A percentile compares a stretch with the other conserved stretches of the same genome.
phyloP scores from a whole-genome alignment of 129 eudicot genomes.

The Cynara cardunculus region DNA sequence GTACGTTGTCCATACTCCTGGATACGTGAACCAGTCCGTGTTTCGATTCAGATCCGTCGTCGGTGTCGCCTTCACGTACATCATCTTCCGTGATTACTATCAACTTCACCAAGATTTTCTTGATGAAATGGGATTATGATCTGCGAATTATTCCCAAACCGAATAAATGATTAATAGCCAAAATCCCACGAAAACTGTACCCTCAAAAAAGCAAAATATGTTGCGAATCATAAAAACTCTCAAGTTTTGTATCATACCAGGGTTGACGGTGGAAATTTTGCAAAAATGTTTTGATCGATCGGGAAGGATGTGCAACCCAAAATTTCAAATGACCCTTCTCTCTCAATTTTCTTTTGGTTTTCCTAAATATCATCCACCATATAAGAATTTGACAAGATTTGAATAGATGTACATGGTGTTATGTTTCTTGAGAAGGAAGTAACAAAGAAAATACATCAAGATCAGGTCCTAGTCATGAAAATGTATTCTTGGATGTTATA shows the following conservation, averaged over 20 bases:
- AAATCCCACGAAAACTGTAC: neutral
- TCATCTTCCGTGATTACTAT: neutral
- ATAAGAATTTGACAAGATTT: neutral
- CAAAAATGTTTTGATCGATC: too few species aligned
- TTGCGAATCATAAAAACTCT: neutral
- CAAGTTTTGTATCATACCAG: neutral
- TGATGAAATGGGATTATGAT: neutral
- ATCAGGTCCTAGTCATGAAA: too few species aligned
- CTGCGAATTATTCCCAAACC: neutral
- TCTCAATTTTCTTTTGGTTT: neutral
- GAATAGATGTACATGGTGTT: neutral
- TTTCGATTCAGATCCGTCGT: slow-evolving; percentile 72
- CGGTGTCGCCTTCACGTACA: slow-evolving; percentile 61
- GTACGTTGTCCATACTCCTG: slow-evolving; percentile 71
- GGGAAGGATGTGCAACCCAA: too few species aligned
- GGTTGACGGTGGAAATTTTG: neutral
- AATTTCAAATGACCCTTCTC: neutral
- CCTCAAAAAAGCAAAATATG: neutral
- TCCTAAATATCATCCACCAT: neutral
- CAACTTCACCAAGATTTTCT: neutral
- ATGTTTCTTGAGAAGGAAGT: neutral
- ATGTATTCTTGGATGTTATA: neutral
- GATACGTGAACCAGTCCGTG: slow-evolving; percentile 79
- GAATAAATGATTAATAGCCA: neutral
- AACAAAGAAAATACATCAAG: neutral